These are phyloP conservation scores for Bryum argenteum DNA, from an alignment of 225 moss, liverwort and hornwort genomes.

Conservation along the genomic window DNA sequence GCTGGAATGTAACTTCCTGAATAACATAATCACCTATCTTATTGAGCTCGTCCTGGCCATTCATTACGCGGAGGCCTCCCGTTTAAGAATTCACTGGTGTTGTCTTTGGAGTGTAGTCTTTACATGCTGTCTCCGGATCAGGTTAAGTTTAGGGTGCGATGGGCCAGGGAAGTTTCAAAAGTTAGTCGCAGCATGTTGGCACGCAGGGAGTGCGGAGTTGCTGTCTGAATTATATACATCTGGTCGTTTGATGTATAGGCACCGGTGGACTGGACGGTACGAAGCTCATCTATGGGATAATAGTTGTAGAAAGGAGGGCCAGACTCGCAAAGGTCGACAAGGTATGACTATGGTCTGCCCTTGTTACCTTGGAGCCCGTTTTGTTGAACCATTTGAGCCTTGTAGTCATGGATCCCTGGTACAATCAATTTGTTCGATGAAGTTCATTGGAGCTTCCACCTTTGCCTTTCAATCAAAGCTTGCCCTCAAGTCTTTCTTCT, in stretches of 20 bases:
- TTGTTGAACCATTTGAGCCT: background rate
- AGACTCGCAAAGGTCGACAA: slow-evolving; percentile 96
- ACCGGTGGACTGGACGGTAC: slow-evolving; percentile 98
- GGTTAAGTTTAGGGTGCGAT: slow-evolving; percentile 8
- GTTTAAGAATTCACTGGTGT: background rate
- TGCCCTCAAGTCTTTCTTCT: background rate
- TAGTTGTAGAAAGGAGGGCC: slow-evolving; percentile 96
- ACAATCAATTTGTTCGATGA: background rate
- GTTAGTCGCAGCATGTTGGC: slow-evolving; percentile 10
- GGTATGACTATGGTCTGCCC: slow-evolving; percentile 43
- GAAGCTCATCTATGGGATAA: slow-evolving; percentile 98
- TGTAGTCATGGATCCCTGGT: background rate
- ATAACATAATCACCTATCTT: too few relatives aligned
- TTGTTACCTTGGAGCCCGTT: background rate
- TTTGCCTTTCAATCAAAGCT: background rate
- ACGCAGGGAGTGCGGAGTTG: slow-evolving; percentile 11
- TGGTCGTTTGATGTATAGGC: slow-evolving; percentile 48
- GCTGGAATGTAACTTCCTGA: background rate
- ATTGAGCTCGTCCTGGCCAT: too few relatives aligned
- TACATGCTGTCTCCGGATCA: background rate
- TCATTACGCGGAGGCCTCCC: too few relatives aligned
- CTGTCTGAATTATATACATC: slow-evolving; percentile 7
- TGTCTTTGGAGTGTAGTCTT: slow-evolving; percentile 9
- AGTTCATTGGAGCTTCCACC: background rate
- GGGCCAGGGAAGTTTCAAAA: background rate